Evolutionary conservation across 2,329 filamentous ascomycete species (phyloP), one percentile per base, ranked within the genome.

Genomic region (Pseudohalonectria lignicola): DNA sequence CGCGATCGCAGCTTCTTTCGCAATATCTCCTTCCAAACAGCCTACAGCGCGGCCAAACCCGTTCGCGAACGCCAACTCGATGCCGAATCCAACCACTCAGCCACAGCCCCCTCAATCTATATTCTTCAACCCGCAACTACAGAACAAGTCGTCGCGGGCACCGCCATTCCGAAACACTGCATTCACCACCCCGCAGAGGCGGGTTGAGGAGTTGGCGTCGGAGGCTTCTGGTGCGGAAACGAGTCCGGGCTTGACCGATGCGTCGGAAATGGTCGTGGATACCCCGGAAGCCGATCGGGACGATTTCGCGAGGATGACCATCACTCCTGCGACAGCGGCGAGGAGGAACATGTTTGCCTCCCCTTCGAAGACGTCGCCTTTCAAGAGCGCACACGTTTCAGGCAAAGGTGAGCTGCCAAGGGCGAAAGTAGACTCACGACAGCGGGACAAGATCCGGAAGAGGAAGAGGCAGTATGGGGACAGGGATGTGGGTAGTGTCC

Each of bases 401-500:
- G 82, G 82, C 1, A 71, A 74, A 46, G 82, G 80, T 32, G 79
- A 84, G 47, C 73, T 85, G 36, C 59, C 67, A 3, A 64, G 71
- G 28, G 57, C 65, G 4, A 66, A 64, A 51, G 44, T 58, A 49
- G 53, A 49, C 46, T 51, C 62, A 47, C 46, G 55, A 48, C 56
- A 42, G 52, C 52, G 41, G 47, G 69, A 69, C 43, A 63, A 63
- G 44, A 63, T 69, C 47, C 67, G 68, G 49, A 78, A 71, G 57
- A 64, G 67, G 43, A 75, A 66, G 57, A 63, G 71, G 11, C 63
- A 66, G 42, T 64, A 66, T 13, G 57, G 61, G 23, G 69, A 75
- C 46, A 62, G 53, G 39, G 71, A 76, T 40, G 64, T 76, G 20
- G 63, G 69, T 43, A 70, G 67, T 39, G 56, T 71, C 17, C 59